phyloP scores from a whole-genome alignment of 176 grass and related monocot genomes.

The Cymbopogon citratus region DNA sequence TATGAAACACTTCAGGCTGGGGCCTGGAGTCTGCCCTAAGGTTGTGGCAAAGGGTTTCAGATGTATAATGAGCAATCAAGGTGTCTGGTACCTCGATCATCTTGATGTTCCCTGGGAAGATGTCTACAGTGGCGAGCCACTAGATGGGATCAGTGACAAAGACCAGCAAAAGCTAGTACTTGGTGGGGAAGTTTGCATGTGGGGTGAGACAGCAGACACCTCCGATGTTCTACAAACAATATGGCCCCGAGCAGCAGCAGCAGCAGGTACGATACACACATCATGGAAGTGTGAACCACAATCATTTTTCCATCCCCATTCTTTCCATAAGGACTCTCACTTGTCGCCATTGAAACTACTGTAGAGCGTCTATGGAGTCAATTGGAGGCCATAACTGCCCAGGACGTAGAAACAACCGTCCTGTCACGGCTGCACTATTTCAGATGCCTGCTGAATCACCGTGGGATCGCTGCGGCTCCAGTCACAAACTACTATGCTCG shows the following conservation, averaged over 20 bases:
- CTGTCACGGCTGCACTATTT: slow-evolving; percentile 66
- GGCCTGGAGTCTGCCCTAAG: slow-evolving; percentile 88
- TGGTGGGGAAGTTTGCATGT: slow-evolving; percentile 94
- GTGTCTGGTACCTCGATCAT: slow-evolving; percentile 96
- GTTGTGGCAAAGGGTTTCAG: slow-evolving; percentile 81
- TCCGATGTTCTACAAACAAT: slow-evolving; percentile 90
- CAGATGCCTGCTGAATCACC: slow-evolving; percentile 79
- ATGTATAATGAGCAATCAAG: slow-evolving; percentile 98
- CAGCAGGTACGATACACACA: slow-evolving; percentile 50
- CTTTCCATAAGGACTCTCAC: background rate
- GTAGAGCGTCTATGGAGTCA: slow-evolving; percentile 87
- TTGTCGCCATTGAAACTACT: background rate
- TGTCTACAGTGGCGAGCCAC: slow-evolving; percentile 73
- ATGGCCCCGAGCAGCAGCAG: slow-evolving; percentile 89
- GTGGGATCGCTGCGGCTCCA: slow-evolving; percentile 73
- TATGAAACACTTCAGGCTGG: slow-evolving; percentile 47
- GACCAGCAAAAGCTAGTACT: slow-evolving; percentile 76
- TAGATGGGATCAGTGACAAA: slow-evolving; percentile 56
- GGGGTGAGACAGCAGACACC: slow-evolving; percentile 78
- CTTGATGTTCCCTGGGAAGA: slow-evolving; percentile 87
- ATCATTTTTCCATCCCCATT: background rate
- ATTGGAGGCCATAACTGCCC: slow-evolving; percentile 51
- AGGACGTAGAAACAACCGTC: slow-evolving; percentile 64
- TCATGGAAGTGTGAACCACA: background rate
- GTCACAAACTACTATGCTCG: slow-evolving; percentile 73